phyloP scores from a whole-genome alignment of 495 filamentous ascomycete species.

The Podospora australis region DNA sequence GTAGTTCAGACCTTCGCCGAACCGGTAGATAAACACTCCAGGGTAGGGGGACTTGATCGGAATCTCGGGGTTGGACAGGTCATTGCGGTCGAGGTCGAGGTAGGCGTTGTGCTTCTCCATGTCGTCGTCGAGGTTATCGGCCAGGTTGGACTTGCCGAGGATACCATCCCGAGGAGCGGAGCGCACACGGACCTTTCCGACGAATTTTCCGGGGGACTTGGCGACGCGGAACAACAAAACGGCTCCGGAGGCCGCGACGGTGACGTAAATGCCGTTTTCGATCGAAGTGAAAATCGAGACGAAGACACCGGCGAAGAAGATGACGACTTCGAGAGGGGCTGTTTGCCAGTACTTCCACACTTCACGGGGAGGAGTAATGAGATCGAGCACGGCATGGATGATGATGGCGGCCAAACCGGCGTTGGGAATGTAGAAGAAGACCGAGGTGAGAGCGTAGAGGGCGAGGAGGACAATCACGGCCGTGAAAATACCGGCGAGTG shows the following conservation, averaged over 20 bases:
- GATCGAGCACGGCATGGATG: slow-evolving; percentile 48
- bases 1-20: slow-evolving; percentile 48
- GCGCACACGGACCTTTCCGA: slow-evolving; percentile 27
- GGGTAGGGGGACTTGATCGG: slow-evolving; percentile 36
- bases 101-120: slow-evolving; percentile 16
- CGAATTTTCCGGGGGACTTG: slow-evolving; percentile 38
- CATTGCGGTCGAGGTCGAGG: slow-evolving; percentile 25
- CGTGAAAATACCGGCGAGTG: slow-evolving; percentile 46
- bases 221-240: slow-evolving; percentile 43
- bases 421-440: slow-evolving; percentile 47
- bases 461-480: slow-evolving; percentile 47
- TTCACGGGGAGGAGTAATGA: slow-evolving; percentile 41
- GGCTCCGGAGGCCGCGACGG: slow-evolving; percentile 35
- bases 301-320: slow-evolving; percentile 48
- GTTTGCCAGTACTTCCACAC: slow-evolving; percentile 48
- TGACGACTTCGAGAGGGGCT: slow-evolving; percentile 43
- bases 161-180: slow-evolving; percentile 9
- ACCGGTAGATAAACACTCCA: slow-evolving; percentile 48
- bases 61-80: slow-evolving; percentile 39
- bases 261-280: slow-evolving; percentile 48
- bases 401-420: slow-evolving; percentile 41
- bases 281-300: slow-evolving; percentile 46
- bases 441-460: slow-evolving; percentile 45
- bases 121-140: not conserved
- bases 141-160: slow-evolving; percentile 22